Conservation (phyloP, 2,329 filamentous ascomycete species). For the Alternaria postmessia region DNA sequence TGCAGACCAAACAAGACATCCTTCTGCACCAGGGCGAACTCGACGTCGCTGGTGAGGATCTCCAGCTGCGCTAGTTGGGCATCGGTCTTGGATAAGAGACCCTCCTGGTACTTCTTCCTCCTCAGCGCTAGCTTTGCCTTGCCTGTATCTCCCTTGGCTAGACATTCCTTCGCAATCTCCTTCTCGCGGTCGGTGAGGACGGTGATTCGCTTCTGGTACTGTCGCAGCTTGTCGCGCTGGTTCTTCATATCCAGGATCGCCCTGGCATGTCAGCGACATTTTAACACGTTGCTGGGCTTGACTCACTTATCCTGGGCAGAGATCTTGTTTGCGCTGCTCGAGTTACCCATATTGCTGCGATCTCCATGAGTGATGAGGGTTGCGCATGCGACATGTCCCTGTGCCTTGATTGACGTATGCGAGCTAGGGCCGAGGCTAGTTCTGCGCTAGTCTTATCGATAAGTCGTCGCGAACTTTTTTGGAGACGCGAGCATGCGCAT, state of each 20-base stretch:
- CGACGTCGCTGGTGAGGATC: conserved; percentile 84
- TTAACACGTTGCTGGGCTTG: neutral
- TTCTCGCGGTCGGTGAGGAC: conserved; percentile 88
- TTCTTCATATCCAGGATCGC: conserved; percentile 97
- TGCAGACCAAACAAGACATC: conserved; percentile 92
- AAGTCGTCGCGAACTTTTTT: conserved; percentile 36
- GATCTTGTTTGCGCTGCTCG: conserved; percentile 69
- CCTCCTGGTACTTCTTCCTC: conserved; percentile 96
- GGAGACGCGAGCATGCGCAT: conserved; percentile 13
- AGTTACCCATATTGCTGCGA: conserved; percentile 67
- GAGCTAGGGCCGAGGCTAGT: conserved; percentile 15
- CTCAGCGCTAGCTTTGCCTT: conserved; percentile 87
- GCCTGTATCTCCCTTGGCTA: conserved; percentile 79
- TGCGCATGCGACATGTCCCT: conserved; percentile 25
- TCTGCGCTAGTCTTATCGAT: conserved; percentile 43
- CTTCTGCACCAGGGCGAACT: conserved; percentile 96
- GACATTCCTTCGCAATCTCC: conserved; percentile 81
- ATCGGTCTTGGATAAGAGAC: conserved; percentile 87
- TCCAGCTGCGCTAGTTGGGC: conserved; percentile 93
- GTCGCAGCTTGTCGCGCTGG: conserved; percentile 95
- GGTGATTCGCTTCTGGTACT: conserved; percentile 91
- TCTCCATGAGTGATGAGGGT: conserved; percentile 32
- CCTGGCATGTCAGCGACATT: conserved; percentile 58
- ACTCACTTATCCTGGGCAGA: conserved; percentile 85
- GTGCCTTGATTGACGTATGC: conserved; percentile 38